Evolutionary conservation across 148 eudicot genomes (phyloP).

Genomic region (Chenopodium album): DNA sequence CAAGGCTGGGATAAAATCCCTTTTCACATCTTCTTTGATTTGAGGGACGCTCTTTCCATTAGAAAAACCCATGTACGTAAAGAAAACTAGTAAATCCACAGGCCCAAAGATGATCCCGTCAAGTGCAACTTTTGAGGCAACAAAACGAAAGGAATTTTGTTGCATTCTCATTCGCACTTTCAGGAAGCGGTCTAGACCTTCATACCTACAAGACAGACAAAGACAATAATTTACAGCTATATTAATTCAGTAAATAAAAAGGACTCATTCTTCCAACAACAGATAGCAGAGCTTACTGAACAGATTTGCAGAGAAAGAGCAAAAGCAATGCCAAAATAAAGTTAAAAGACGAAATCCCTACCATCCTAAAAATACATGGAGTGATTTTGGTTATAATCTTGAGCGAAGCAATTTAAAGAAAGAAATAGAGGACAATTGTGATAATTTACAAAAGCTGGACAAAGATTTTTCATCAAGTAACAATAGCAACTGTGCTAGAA

Average conservation of each 20-base stretch:
- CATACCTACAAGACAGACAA: constrained; percentile 56
- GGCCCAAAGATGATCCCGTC: constrained; percentile 94
- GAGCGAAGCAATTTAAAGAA: not conserved
- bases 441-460: not conserved
- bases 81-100: constrained; percentile 83
- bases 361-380: not conserved
- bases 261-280: not conserved
- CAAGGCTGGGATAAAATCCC: constrained; percentile 86
- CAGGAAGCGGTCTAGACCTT: constrained; percentile 74
- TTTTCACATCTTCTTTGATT: constrained; percentile 78
- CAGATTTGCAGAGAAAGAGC: not conserved
- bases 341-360: not conserved
- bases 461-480: not conserved
- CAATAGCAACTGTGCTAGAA: not conserved
- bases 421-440: not conserved
- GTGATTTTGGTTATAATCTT: not conserved
- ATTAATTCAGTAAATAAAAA: not conserved
- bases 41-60: constrained; percentile 66
- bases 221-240: not conserved
- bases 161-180: constrained; percentile 47
- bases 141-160: constrained; percentile 73
- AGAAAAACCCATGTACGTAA: constrained; percentile 91
- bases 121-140: constrained; percentile 79
- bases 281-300: not conserved
- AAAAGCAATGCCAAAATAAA: not conserved